phyloP scores from a whole-genome alignment of 192 early-diverging fungal genomes.

The Rhizophagus clarus region DNA sequence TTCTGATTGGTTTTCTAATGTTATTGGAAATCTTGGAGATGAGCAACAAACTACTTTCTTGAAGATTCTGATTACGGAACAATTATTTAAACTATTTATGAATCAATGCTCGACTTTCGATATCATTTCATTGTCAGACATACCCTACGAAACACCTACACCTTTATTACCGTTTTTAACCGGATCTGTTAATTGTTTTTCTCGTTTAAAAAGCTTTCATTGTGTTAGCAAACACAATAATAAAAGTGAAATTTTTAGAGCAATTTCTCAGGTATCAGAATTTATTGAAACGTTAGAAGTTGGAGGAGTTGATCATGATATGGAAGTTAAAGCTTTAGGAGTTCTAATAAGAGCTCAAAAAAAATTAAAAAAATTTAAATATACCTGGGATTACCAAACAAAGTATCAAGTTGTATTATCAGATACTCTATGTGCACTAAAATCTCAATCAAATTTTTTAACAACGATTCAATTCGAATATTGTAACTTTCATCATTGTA shows the following conservation, averaged over 20 bases:
- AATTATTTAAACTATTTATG: constrained; percentile 19
- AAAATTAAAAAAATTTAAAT: constrained; percentile 13
- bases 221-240: constrained; percentile 2
- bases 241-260: not conserved
- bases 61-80: not conserved
- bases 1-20: constrained; percentile 1
- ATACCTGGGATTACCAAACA: constrained; percentile 11
- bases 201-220: not conserved
- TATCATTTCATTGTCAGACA: constrained; percentile 1
- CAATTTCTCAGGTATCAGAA: constrained; percentile 3
- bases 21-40: not conserved
- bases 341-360: constrained; percentile 4
- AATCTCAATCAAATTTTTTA: constrained; percentile 1
- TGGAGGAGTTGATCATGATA: constrained; percentile 7
- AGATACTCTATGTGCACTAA: not conserved
- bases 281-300: not conserved
- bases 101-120: constrained; percentile 1
- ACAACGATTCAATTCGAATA: constrained; percentile 1
- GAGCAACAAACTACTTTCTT: not conserved
- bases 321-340: constrained; percentile 14
- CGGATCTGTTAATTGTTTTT: not conserved
- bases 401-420: not conserved
- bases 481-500: constrained; percentile 17
- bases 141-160: not conserved
- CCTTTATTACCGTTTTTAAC: constrained; percentile 7